These are phyloP conservation scores for Fusarium acutatum DNA, from an alignment of 2,329 filamentous ascomycete genomes.

Conservation along the genomic window DNA sequence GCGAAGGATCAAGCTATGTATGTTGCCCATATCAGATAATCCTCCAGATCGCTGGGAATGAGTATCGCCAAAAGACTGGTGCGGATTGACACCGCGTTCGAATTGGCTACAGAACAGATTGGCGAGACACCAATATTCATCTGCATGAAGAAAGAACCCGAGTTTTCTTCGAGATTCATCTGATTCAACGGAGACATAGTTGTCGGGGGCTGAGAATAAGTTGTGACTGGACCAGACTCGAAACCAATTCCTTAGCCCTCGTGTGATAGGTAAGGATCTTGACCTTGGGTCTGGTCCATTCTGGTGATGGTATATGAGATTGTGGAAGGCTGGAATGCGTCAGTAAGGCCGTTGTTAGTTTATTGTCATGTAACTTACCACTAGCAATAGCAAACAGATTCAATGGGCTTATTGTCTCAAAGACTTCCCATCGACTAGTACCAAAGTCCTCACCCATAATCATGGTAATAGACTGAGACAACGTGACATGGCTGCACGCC, in stretches of 20 bases:
- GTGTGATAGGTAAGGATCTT: not conserved
- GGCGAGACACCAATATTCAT: slow-evolving; percentile 4
- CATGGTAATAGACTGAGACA: not conserved
- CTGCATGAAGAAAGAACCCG: not conserved
- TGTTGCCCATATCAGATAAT: not conserved
- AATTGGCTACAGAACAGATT: not conserved
- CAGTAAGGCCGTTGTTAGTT: not conserved
- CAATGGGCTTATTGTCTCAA: slow-evolving; percentile 6
- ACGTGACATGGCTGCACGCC: not conserved
- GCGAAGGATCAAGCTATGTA: not conserved
- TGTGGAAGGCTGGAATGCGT: slow-evolving; percentile 13
- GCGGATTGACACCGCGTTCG: not conserved
- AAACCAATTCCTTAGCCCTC: slow-evolving; percentile 14
- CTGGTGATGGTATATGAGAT: slow-evolving; percentile 17
- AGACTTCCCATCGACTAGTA: not conserved
- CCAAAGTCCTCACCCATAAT: not conserved
- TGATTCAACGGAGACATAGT: rapidly evolving
- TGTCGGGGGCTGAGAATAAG: not conserved
- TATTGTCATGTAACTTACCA: not conserved
- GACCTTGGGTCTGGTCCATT: not conserved
- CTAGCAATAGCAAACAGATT: slow-evolving; percentile 17
- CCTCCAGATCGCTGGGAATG: not conserved
- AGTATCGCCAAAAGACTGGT: no score
- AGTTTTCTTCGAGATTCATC: not conserved
- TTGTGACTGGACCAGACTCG: not conserved